Evolutionary conservation across 2,329 filamentous ascomycete species (phyloP), one percentile per base, ranked within the genome.

Genomic region (Sarocladium brachiariae): DNA sequence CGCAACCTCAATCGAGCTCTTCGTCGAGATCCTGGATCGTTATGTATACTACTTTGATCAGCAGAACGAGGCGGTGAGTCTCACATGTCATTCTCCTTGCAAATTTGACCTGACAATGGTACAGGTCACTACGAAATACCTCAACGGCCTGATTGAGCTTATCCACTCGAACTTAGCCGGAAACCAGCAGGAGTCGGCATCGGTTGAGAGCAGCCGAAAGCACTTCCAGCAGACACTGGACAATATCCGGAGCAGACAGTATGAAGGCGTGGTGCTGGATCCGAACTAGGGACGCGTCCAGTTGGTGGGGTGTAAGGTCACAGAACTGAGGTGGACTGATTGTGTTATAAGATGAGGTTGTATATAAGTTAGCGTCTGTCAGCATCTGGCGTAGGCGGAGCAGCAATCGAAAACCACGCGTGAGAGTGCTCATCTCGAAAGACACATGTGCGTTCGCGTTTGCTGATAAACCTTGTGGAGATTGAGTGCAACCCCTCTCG

Each of bases 1-100:
- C 7, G 89, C 90, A 6, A 90, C 96, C 3, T 96, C 90, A 2
- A 93, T 99, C 43, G 95, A 99, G 70, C 78, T 99, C 46, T 99
- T 99, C 69, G 92, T 99, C 52, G 93, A 99, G 71, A 99, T 99
- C 56, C 74, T 99, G 51, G 96, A 99, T 68, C 84, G 93, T 68
- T 99, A 99, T 65, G 91, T 97, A 50, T 99, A 99, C 69, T 99
- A 97, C 73, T 99, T 96, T 72, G 93, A 99, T 68, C 92, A 99
- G 68, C 89, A 96, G 65, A 99, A 99, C 69, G 93, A 99, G 71
- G 91, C 91, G 57, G 93, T 81, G 65, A 63, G 77, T 63, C 18
- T n/a, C 10, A 16, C 8, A 21, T 18, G 3, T 54, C n/a, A 2
- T 6, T 24, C 16, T n/a, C 4, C 10, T n/a, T 33, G n/a, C 18